Evolutionary conservation across 352 stramenopile genomes (phyloP).

Genomic region (Globisporangium abappressorium): DNA sequence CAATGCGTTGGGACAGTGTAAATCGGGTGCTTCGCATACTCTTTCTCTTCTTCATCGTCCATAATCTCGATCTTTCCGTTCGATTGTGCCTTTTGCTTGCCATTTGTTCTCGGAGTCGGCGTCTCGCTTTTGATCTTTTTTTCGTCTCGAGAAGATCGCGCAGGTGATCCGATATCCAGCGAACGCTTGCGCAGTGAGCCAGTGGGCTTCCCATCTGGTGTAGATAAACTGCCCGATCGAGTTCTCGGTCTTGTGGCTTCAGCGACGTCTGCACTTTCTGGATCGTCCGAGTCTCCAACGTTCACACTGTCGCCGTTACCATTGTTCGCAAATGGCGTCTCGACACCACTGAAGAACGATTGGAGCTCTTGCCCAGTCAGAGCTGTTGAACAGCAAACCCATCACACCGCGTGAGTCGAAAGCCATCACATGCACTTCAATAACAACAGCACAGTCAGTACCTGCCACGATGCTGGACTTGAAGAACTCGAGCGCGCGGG

Average conservation of each 20-base stretch:
- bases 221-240: constrained; percentile 26
- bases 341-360: constrained; percentile 1
- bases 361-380: constrained; percentile 11
- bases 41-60: constrained; percentile 26
- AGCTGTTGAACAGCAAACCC: constrained; percentile 1
- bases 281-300: neutral
- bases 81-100: constrained; percentile 14
- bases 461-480: constrained; percentile 57
- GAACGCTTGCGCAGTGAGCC: constrained; percentile 30
- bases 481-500: constrained; percentile 53
- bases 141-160: neutral
- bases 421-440: neutral
- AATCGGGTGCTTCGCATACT: constrained; percentile 43
- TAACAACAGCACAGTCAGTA: constrained; percentile 11
- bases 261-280: neutral
- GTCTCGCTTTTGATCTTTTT: constrained; percentile 18
- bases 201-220: constrained; percentile 25
- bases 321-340: neutral
- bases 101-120: neutral
- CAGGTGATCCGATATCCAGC: constrained; percentile 19
- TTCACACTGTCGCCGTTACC: neutral
- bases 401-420: neutral
- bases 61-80: constrained; percentile 4
- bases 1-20: constrained; percentile 70
- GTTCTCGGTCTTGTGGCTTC: neutral